These are phyloP conservation scores for Metschnikowia gelsemii DNA, from an alignment of 805 yeast species.

Conservation along the genomic window DNA sequence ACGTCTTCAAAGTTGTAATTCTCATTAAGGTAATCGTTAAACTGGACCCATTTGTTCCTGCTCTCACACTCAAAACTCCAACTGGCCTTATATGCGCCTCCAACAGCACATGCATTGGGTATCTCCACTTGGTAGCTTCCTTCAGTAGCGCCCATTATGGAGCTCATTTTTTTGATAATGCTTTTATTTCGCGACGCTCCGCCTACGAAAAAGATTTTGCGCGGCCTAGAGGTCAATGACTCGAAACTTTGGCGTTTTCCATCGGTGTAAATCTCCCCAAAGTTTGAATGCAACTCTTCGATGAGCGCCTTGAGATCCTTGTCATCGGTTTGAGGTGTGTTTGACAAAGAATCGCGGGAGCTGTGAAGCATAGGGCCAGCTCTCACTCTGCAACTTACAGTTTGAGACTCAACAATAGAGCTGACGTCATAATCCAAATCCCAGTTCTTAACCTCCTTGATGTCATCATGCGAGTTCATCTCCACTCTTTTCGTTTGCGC, in stretches of 20 bases:
- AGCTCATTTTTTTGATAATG: slow-evolving; percentile 66
- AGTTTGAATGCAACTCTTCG: slow-evolving; percentile 29
- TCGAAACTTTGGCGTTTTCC: slow-evolving; percentile 45
- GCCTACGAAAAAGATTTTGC: slow-evolving; percentile 77
- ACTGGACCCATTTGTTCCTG: slow-evolving; percentile 40
- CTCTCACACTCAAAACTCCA: slow-evolving; percentile 55
- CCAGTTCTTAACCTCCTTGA: slow-evolving; percentile 36
- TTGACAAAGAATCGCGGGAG: slow-evolving; percentile 3
- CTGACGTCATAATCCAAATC: slow-evolving; percentile 62
- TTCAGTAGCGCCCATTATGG: slow-evolving; percentile 61
- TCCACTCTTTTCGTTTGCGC: slow-evolving; percentile 59
- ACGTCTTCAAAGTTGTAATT: slow-evolving; percentile 46
- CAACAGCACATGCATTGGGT: slow-evolving; percentile 88
- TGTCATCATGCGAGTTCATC: slow-evolving; percentile 30
- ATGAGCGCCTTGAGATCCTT: slow-evolving; percentile 20
- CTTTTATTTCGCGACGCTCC: slow-evolving; percentile 77
- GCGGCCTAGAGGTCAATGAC: slow-evolving; percentile 57
- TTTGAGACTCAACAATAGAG: slow-evolving; percentile 83
- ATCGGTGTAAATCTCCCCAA: slow-evolving; percentile 49
- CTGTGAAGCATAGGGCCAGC: slow-evolving; percentile 70
- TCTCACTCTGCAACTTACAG: slow-evolving; percentile 77
- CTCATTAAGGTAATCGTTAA: slow-evolving; percentile 37
- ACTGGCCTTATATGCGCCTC: slow-evolving; percentile 83
- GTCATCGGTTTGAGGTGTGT: slow-evolving; percentile 8
- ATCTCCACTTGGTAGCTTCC: slow-evolving; percentile 74